Base-by-base conservation (phyloP, 768 basidiomycete species). In the Boletellus ananiceps region DNA sequence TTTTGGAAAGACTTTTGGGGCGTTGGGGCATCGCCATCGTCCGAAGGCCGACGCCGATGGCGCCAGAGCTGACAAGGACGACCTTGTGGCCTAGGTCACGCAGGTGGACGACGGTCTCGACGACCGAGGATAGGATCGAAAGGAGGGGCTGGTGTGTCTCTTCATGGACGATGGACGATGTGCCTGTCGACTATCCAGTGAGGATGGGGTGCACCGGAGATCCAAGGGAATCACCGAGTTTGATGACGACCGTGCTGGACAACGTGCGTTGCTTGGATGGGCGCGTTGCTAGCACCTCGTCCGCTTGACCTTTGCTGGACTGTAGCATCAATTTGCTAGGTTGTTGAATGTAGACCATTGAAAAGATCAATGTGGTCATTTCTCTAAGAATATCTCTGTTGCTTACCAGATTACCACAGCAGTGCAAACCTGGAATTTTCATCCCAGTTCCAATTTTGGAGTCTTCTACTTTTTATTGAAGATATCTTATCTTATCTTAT, bases 151-250 rank as follows among this genome's bases (percentile, higher is more conserved):
- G 84, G 60, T 95, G 91, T 0, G 95, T 95, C 44, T 80, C 83
- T 67, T 96, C 90, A 69, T 94, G 90, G 8, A 98, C 89, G 67
- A 99, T 98, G 8, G 94, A 97, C 0, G 96, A 95, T 2, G 93
- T 93, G 47, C 96, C 94, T 54, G 37, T 36, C 50, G 29, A 39
- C 27, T 39, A 47, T 40, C 9, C 4, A 25, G 54, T 60, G 34
- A 66, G 46, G 45, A 44, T 40, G 1, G n/a, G 14, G n/a, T 19
- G 29, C 11, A 9, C 9, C 11, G 16, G 23, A 27, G 16, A 46
- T 36, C 13, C 1, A 33, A 36, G 25, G 52, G n/a, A 21, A 76
- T 56, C 45, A 87, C 87, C 88, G 18, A 93, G 79, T 69, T 93
- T 93, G 69, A 93, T 90, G 46, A 93, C 88, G 54, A 93, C 86